A percentile compares a stretch with the other conserved stretches of the same genome.
phyloP scores from a whole-genome alignment of 2,329 filamentous ascomycete genomes.

The Fusarium ramigenum region DNA sequence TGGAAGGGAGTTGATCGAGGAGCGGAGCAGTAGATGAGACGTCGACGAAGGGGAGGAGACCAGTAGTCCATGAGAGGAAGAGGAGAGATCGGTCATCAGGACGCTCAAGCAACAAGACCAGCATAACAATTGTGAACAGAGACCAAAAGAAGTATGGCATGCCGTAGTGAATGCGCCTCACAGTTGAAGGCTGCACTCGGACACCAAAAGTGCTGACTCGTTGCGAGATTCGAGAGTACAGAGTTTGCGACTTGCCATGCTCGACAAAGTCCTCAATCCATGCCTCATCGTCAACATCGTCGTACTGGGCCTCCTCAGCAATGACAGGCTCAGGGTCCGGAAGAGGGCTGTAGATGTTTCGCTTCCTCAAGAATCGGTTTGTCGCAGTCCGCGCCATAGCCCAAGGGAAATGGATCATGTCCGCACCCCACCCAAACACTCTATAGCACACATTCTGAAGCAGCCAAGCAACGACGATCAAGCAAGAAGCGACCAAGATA shows the following conservation, averaged over 20 bases:
- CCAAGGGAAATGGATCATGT: constrained; percentile 44
- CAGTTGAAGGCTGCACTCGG: neutral
- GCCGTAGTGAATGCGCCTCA: constrained; percentile 10
- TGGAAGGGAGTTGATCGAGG: constrained; percentile 39
- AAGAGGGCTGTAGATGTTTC: constrained; percentile 12
- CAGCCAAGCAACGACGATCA: constrained; percentile 35
- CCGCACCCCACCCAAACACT: constrained; percentile 41
- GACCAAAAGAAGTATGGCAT: constrained; percentile 37
- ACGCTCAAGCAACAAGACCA: constrained; percentile 36
- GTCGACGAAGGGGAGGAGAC: constrained; percentile 48
- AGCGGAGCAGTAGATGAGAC: constrained; percentile 46
- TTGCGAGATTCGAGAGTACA: neutral
- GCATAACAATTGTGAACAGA: constrained; percentile 36
- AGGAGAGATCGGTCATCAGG: constrained; percentile 46
- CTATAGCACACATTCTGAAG: constrained; percentile 41
- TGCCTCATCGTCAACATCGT: constrained; percentile 12
- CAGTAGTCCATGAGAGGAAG: constrained; percentile 50
- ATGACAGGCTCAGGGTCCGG: constrained; percentile 13
- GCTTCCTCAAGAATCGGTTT: constrained; percentile 16
- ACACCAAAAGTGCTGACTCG: constrained; percentile 6
- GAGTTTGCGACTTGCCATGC: constrained; percentile 1
- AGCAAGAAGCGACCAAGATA: constrained; percentile 24
- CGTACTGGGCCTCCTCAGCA: neutral
- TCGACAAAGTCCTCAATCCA: neutral
- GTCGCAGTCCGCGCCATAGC: constrained; percentile 12